These are phyloP conservation scores for Aspergillus alliaceus DNA, from an alignment of 2,329 filamentous ascomycete species.

Conservation along the genomic window DNA sequence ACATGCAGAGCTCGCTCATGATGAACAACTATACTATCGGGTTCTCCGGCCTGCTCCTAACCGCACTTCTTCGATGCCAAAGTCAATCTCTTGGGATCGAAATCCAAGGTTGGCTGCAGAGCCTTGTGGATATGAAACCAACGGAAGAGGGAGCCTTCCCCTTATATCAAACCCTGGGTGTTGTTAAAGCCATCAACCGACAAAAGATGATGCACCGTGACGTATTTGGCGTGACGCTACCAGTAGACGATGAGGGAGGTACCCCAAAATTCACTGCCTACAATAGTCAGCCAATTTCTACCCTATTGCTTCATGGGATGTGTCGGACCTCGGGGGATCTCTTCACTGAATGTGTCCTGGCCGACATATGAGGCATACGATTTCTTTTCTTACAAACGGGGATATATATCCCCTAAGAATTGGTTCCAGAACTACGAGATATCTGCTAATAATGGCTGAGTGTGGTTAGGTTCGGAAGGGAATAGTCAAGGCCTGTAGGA, in stretches of 20 bases:
- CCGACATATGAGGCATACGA: too few relatives aligned
- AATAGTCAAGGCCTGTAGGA: too few relatives aligned
- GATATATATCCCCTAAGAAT: too few relatives aligned
- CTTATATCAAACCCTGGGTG: constrained; percentile 21
- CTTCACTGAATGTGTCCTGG: too few relatives aligned
- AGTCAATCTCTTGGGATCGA: constrained; percentile 6
- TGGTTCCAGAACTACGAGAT: too few relatives aligned
- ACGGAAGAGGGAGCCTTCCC: constrained; percentile 27
- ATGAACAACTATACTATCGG: constrained; percentile 28
- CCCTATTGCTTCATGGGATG: constrained; percentile 22
- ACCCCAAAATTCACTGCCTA: constrained; percentile 22
- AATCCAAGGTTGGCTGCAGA: constrained; percentile 22
- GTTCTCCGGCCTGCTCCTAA: constrained; percentile 23
- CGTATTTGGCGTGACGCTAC: constrained; percentile 18
- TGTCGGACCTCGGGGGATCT: too few relatives aligned
- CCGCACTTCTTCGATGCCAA: constrained; percentile 22
- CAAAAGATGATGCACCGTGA: constrained; percentile 16
- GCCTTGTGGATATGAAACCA: constrained; percentile 15
- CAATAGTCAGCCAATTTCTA: constrained; percentile 24
- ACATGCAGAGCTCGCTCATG: constrained; percentile 13
- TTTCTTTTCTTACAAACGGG: too few relatives aligned
- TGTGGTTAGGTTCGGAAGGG: too few relatives aligned
- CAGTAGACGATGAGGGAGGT: constrained; percentile 22
- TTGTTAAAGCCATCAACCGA: constrained; percentile 20
- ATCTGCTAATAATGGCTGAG: too few relatives aligned